Evolutionary conservation across 805 yeast genomes (phyloP), one percentile per base, ranked within the genome.

Genomic region (Candida maesae): DNA sequence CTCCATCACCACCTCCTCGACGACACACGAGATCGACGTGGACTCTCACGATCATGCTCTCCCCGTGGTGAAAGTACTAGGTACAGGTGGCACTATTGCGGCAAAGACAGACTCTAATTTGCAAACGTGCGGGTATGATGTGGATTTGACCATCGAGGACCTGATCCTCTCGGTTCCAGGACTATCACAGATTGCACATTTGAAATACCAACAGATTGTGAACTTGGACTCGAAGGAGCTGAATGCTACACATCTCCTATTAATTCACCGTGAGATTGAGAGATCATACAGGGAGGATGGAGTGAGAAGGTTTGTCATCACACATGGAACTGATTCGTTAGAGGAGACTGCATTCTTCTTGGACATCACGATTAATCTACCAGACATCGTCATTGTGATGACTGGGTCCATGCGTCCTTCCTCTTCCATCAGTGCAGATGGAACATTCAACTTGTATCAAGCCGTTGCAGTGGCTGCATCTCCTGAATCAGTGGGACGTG

Each of bases 331-430:
- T 4, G 87, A 80, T 52, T 77, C 85, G 1, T 65, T 79, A 59
- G 80, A 81, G 39, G 87, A 80, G 55, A 79, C 87, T 12, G 77
- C 84, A 0, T 79, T 80, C 53, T 80, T 80, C 56, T 61, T 80
- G 30, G 82, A 79, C 48, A 61, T 73, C 37, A 64, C 71, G 5
- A 59, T 68, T 34, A 68, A 66, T 41, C 52, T 63, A 41, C 70
- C 70, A 46, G 68, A 66, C 25, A 59, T 78, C 41, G 85, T 85
- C 4, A 73, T 81, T 39, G 86, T 80, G 5, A 64, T 81, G 57
- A 80, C 84, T 36, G 89, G 89, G 2, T 76, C 84, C 6, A 81
- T 81, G 89, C 70, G 87, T 54, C 89, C 89, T 1, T 74, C 83
- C 8, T 78, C 84, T 3, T 76, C 82, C 29, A 73, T 81, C 30